Evolutionary conservation across 2,329 filamentous ascomycete species (phyloP), one percentile per base, ranked within the genome.

Genomic region (Botryotinia calthae): DNA sequence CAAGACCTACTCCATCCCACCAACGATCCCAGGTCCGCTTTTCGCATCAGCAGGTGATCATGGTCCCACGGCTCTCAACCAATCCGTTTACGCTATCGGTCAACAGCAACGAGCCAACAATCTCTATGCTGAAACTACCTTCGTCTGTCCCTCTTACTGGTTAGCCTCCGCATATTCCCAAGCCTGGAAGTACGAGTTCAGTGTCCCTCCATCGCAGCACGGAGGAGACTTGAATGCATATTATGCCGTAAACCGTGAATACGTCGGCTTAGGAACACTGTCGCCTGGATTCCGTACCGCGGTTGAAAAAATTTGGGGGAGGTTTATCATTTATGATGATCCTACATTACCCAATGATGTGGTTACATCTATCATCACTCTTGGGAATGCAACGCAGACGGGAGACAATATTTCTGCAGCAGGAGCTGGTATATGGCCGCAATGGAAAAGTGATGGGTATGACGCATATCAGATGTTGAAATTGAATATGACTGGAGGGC

Each of bases 111-210:
- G 84, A 18, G 86, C 85, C 16, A 80, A 83, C 37, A 74, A 74
- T 42, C 56, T 74, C 1, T 74, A 74, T 51, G 59, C 73, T 8
- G 86, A 88, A 79, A 83, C 83, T 1, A 87, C 85, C 0, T 87
- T 87, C 70, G 82, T 86, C 20, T 88, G 86, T 76, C 84, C 86
- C 0, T 82, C 83, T 0, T 87, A 87, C 79, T 88, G 85, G 85
- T 79, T 87, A 58, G 82, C 84, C 2, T 81, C 82, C 44, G 85
- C 85, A 0, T 87, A 68, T n/a, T 22, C 63, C 2, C 40, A 79
- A 40, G 75, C 80, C 40, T 86, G 81, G 80, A 84, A 84, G 72
- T 85, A 85, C 73, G 84, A 86, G 73, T 85, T 82, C 76, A 82
- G 81, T 1, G 80, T 82, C 1, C 80, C 81, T 0, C 79, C 81